phyloP scores from a whole-genome alignment of 441 rosid species.

The Daphne laureola region DNA sequence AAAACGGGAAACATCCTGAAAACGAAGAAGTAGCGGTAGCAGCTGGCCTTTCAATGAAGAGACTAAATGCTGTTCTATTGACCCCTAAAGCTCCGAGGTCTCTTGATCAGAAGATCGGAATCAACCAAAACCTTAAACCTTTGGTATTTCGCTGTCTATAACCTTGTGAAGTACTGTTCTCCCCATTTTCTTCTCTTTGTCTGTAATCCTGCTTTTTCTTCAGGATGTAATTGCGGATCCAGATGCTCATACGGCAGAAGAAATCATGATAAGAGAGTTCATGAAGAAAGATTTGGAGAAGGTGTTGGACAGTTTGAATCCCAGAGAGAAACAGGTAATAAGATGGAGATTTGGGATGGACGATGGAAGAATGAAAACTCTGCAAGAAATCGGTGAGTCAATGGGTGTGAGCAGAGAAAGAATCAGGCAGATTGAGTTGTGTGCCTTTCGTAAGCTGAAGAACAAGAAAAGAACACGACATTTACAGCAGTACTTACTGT shows the following conservation, averaged over 20 bases:
- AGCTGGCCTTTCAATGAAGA: slow-evolving; percentile 80
- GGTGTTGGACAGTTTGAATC: slow-evolving; percentile 58
- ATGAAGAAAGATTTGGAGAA: slow-evolving; percentile 76
- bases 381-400: slow-evolving; percentile 89
- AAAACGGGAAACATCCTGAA: slow-evolving; percentile 65
- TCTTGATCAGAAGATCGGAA: slow-evolving; percentile 78
- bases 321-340: slow-evolving; percentile 76
- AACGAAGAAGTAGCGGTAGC: slow-evolving; percentile 84
- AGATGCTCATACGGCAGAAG: slow-evolving; percentile 63
- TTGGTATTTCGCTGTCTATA: slow-evolving; percentile 35
- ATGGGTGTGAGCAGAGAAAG: slow-evolving; percentile 86
- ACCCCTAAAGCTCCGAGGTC: slow-evolving; percentile 79
- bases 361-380: slow-evolving; percentile 79
- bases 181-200: background rate
- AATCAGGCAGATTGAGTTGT: slow-evolving; percentile 72
- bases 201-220: slow-evolving; percentile 1
- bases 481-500: slow-evolving; percentile 56
- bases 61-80: slow-evolving; percentile 60
- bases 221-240: slow-evolving; percentile 88
- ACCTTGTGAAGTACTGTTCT: background rate
- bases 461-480: slow-evolving; percentile 68
- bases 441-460: slow-evolving; percentile 78
- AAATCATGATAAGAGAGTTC: slow-evolving; percentile 51
- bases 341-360: slow-evolving; percentile 85
- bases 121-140: slow-evolving; percentile 67